phyloP scores from a whole-genome alignment of 805 yeast species.

The Candida taoyuanica region DNA sequence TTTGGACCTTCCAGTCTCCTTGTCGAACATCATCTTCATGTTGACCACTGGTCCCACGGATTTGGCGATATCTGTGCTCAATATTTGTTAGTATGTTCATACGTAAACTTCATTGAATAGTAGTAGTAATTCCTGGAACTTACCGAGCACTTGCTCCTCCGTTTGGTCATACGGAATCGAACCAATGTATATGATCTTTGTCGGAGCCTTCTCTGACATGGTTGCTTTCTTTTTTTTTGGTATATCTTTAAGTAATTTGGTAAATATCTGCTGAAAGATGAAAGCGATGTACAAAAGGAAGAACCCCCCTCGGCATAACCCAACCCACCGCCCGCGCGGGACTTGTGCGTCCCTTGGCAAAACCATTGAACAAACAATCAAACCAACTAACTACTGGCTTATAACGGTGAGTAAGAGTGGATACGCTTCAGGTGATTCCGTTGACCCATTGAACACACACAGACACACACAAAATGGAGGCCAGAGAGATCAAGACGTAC shows the following conservation, averaged over 20 bases:
- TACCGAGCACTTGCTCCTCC: conserved; percentile 74
- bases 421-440: too few species aligned
- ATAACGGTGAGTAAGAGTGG: too few species aligned
- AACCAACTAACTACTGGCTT: too few species aligned
- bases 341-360: too few species aligned
- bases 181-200: conserved; percentile 65
- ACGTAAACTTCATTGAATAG: too few species aligned
- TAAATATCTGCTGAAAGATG: too few species aligned
- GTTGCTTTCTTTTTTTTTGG: background rate
- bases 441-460: too few species aligned
- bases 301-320: too few species aligned
- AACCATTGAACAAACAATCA: too few species aligned
- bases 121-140: too few species aligned
- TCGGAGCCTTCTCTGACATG: conserved; percentile 25
- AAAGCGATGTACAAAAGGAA: too few species aligned
- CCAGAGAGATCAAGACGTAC: conserved; percentile 66
- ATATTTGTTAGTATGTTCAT: conserved; percentile 4
- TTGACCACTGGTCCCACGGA: conserved; percentile 86
- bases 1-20: conserved; percentile 83
- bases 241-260: background rate
- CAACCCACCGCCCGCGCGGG: too few species aligned
- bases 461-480: conserved; percentile 56
- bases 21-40: conserved; percentile 76
- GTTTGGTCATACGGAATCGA: conserved; percentile 91
- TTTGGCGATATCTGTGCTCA: conserved; percentile 55